Percentiles rank a stretch among this genome's conserved stretches.
phyloP scores from a whole-genome alignment of 176 grass and related monocot genomes.

The Zizania latifolia region DNA sequence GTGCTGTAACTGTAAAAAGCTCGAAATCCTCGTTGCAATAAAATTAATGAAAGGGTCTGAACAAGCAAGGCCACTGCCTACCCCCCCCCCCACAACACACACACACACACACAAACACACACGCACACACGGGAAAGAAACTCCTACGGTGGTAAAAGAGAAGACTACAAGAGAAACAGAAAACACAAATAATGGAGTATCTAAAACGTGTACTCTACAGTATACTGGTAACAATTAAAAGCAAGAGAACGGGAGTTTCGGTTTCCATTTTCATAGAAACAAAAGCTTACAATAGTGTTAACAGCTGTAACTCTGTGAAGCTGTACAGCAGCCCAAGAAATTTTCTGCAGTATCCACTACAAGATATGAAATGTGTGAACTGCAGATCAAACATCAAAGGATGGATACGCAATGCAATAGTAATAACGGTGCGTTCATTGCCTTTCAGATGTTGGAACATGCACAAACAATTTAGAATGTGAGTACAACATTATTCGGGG shows the following conservation, averaged over 20 bases:
- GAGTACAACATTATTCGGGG: too few relatives aligned
- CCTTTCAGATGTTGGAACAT: background rate
- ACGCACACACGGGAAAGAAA: background rate
- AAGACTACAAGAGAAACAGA: background rate
- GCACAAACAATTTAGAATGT: too few relatives aligned
- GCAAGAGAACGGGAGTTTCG: background rate
- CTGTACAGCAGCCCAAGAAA: background rate
- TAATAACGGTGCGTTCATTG: background rate
- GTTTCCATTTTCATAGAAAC: slow-evolving; percentile 15
- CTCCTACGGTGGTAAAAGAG: background rate
- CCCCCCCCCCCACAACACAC: too few relatives aligned
- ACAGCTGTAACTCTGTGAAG: slow-evolving; percentile 4
- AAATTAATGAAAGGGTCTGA: slow-evolving; percentile 31
- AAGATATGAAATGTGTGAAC: background rate
- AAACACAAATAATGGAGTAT: background rate
- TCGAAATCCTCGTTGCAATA: slow-evolving; percentile 26
- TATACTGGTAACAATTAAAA: background rate
- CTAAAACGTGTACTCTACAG: background rate
- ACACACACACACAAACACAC: too few relatives aligned
- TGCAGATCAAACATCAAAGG: slow-evolving; percentile 8
- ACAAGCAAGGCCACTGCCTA: slow-evolving; percentile 28
- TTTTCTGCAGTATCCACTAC: slow-evolving; percentile 13
- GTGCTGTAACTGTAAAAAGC: slow-evolving; percentile 44
- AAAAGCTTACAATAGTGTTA: background rate
- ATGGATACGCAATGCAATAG: background rate